Evolutionary conservation across 495 filamentous ascomycete genomes (phyloP), one percentile per base, ranked within the genome.

Genomic region (Neurospora sp.): DNA sequence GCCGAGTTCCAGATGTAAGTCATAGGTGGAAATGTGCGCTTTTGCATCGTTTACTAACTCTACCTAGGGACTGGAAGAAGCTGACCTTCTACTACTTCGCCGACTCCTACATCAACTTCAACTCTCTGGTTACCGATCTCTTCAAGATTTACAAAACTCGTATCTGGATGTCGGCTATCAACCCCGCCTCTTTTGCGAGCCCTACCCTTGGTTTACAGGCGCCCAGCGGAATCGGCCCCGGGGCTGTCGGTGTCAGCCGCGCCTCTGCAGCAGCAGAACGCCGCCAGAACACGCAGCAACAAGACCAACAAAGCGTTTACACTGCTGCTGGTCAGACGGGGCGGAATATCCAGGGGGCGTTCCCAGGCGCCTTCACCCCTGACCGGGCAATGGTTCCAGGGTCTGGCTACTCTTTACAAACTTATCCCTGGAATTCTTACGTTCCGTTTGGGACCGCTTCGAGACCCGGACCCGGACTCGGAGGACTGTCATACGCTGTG

Each of bases 131-230:
- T 73, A 97, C 94, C 0, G 96, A 98, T 81, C 87, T 99, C 31
- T 99, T 98, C 87, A 98, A 98, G 79, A 94, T 97, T 73, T 99
- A 97, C 85, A 99, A 99, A 85, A 97, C 94, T 23, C 89, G 96
- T 71, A 98, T 99, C 79, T 99, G 96, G 96, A 97, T 99, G 94
- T 97, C 94, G 6, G 95, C 96, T 9, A 96, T 99, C 84, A 99
- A 99, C 78, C 96, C 96, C 4, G 96, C 96, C 8, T 97, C 95
- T 2, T 98, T 98, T 81, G 93, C 94, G n/a, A 94, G 93, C 71
- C 92, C 93, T 5, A 85, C 88, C 37, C 84, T 91, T 69, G 90
- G 92, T 39, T 82, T 95, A 40, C 90, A 91, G 78, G 87, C 88
- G 3, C 88, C 90, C 2, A 89, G 87, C 74, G 88, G 88, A 37